Base-by-base conservation (phyloP, 305 asterid species). In the Rubia tinctorum region DNA sequence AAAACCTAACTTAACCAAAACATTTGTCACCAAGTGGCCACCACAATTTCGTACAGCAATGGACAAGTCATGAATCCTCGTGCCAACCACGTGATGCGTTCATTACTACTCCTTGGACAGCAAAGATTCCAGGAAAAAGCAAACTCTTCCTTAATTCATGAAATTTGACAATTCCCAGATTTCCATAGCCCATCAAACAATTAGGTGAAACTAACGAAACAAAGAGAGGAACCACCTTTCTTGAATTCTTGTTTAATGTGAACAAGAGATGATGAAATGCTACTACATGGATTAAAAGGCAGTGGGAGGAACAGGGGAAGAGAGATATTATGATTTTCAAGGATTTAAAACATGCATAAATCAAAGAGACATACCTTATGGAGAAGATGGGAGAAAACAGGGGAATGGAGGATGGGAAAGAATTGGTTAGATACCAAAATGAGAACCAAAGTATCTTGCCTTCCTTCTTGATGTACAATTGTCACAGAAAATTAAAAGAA, bases 1-100 rank as follows among this genome's bases (percentile, higher is more conserved):
- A 66, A 67, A 43, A 64, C 42, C 45, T 10, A 67, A 67, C 71
- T 43, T 30, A 8, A 66, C 22, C 69, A 23, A 67, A 67, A 67
- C 56, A 67, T 42, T 67, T 67, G 56, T 23, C 71, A 7, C 17
- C 34, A 25, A 42, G 56, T 44, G 71, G 27, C 49, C 44, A 40
- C 70, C 53, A 42, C n/a, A 18, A n/a, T 67, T 67, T 67, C 71
- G 71, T 44, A 43, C n/a, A 67, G 56, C 10, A 67, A n/a, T 67
- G 56, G 71, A 20, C 71, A 43, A n/a, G 6, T 40, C 58, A 67
- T 44, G 17, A 22, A 42, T 67, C 39, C 37, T 1, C 22, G 71
- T 67, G 58, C 56, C 56, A 42, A 43, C 56, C 56, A 66, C 56
- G 56, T 43, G 71, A 66, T 66, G 71, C 14, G 17, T 20, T 43